A percentile compares a stretch with the other conserved stretches of the same genome.
Evolutionary conservation across 164 flowering plant species (phyloP).

Genomic region (Tetrastigma voinierianum): DNA sequence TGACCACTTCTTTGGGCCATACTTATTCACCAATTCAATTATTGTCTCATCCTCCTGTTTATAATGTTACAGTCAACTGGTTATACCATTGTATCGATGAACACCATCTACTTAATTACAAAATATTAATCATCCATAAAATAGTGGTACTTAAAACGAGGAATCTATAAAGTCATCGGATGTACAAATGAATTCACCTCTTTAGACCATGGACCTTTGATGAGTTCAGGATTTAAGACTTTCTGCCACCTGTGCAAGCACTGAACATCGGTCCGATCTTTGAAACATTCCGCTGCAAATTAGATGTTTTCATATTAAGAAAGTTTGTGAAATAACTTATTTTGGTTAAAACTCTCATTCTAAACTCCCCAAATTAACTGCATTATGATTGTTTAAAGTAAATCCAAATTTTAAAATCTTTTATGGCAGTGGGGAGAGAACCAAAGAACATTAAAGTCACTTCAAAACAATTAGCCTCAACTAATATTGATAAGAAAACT

Average conservation of each 20-base stretch:
- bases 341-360: too few relatives aligned
- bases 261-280: constrained; percentile 53
- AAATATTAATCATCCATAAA: not conserved
- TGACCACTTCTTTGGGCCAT: constrained; percentile 75
- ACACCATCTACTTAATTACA: not conserved
- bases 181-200: constrained; percentile 27
- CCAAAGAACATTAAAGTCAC: too few relatives aligned
- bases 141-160: not conserved
- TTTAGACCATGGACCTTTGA: constrained; percentile 63
- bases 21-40: constrained; percentile 47
- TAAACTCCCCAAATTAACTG: too few relatives aligned
- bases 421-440: too few relatives aligned
- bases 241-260: constrained; percentile 65
- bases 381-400: too few relatives aligned
- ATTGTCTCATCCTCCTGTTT: constrained; percentile 65
- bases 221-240: constrained; percentile 55
- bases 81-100: not conserved
- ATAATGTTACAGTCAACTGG: not conserved
- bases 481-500: too few relatives aligned
- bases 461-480: too few relatives aligned
- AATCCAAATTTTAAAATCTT: too few relatives aligned
- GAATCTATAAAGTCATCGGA: not conserved
- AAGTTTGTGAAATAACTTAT: too few relatives aligned
- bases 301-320: constrained; percentile 6
- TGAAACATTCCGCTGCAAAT: constrained; percentile 49